Base-by-base conservation (phyloP, 495 filamentous ascomycete species). In the Aspergillus diversus region DNA sequence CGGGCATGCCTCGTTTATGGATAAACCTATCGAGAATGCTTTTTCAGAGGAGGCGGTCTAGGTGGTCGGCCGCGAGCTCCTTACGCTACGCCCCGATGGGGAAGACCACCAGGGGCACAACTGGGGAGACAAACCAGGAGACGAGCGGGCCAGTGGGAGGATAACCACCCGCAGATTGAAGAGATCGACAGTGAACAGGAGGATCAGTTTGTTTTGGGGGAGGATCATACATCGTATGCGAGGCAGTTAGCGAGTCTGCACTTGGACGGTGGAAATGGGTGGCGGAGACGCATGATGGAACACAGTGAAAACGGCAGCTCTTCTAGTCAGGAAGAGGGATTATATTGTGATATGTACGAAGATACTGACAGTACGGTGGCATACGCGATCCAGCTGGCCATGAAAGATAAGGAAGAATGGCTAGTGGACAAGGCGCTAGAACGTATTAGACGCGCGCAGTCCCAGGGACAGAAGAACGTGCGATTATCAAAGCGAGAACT, bases 41-140 rank as follows among this genome's bases (percentile, higher is more conserved):
- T 99, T 99, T 97, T 99, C 96, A 86, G 95, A 97, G 95, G 96
- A 98, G 94, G 95, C 93, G 93, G 93, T 97, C 91, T 98, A 97
- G 88, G 86, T 93, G 93, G 93, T 97, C 93, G 93, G 91, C 93
- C 92, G 92, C 93, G 91, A 96, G 86, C 92, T 97, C 93, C 92
- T 89, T 87, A 92, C 86, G 83, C 83, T 90, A 88, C 88, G 91
- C 91, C 90, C 91, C 87, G 80, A 89, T 90, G 92, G 93, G 93
- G 92, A 96, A 97, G 93, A 96, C 92, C 92, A 93, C 89, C 91
- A 86, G 90, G 90, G 89, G 88, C 85, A 86, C 83, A 76, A 72
- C 68, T 67, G 79, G 85, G 86, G 82, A 86, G 84, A 80, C 74
- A 80, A 75, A 74, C 75, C 72, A 81, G 78, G 74, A 79, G 84